Conservation (phyloP, 129 eudicot species). For the Oenanthe sinensis region DNA sequence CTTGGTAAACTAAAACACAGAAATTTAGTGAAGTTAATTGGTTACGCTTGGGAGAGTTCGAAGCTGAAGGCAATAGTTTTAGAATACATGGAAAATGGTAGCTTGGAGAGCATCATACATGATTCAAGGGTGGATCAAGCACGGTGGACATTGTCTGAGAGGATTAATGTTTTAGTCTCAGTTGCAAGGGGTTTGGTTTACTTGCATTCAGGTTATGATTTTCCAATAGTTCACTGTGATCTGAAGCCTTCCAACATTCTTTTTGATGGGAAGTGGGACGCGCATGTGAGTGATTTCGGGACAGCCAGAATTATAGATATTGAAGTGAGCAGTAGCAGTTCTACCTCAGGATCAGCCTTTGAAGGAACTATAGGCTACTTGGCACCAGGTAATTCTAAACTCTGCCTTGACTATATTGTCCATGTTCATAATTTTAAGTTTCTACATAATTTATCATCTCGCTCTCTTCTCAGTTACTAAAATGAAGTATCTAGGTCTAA, state of each 20-base stretch:
- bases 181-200: constrained; percentile 64
- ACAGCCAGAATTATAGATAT: constrained; percentile 75
- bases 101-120: constrained; percentile 63
- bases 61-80: constrained; percentile 66
- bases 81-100: constrained; percentile 93
- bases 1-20: constrained; percentile 57
- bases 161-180: constrained; percentile 55
- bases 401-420: not conserved
- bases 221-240: constrained; percentile 88
- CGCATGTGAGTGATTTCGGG: constrained; percentile 94
- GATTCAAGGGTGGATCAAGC: constrained; percentile 25
- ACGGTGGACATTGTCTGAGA: constrained; percentile 42
- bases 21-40: constrained; percentile 75
- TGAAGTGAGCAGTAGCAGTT: constrained; percentile 35
- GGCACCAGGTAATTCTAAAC: constrained; percentile 76
- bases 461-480: not conserved
- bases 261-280: constrained; percentile 55
- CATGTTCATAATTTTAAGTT: not conserved
- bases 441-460: not conserved
- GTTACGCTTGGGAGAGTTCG: constrained; percentile 87
- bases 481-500: not conserved
- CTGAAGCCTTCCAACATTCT: constrained; percentile 91
- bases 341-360: constrained; percentile 50
- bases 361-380: constrained; percentile 95
- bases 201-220: constrained; percentile 75